phyloP scores from a whole-genome alignment of 805 yeast genomes.

The Saturnispora kantuleensis region DNA sequence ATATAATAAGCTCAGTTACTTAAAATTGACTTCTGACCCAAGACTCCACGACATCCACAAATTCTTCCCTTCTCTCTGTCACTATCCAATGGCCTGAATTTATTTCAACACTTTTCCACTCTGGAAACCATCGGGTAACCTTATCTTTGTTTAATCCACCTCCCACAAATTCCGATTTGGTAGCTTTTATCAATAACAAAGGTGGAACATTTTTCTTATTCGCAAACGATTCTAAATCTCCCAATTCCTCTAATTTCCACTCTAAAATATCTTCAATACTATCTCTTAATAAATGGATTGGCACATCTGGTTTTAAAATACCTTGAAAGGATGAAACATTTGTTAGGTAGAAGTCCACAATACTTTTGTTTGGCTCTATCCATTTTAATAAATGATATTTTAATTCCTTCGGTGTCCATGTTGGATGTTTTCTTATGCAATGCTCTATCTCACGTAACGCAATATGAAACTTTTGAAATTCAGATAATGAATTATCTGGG shows the following conservation, averaged over 20 bases:
- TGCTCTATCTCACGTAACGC: slow-evolving; percentile 15
- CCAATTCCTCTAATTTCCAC: slow-evolving; percentile 31
- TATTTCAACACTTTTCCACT: slow-evolving; percentile 55
- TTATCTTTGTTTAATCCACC: slow-evolving; percentile 11
- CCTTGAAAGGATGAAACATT: slow-evolving; percentile 38
- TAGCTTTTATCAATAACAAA: slow-evolving; percentile 66
- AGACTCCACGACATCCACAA: slow-evolving; percentile 48
- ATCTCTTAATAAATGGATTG: slow-evolving; percentile 54
- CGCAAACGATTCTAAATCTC: slow-evolving; percentile 14
- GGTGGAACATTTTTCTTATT: slow-evolving; percentile 54
- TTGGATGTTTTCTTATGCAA: slow-evolving; percentile 15
- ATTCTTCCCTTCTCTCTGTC: slow-evolving; percentile 69
- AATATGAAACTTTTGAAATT: slow-evolving; percentile 24
- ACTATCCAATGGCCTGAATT: slow-evolving; percentile 90
- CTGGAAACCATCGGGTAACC: slow-evolving; percentile 40
- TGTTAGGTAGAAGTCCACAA: slow-evolving; percentile 66
- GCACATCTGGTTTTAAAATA: slow-evolving; percentile 35
- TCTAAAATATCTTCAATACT: slow-evolving; percentile 55
- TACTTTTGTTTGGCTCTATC: slow-evolving; percentile 47
- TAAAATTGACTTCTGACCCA: slow-evolving; percentile 24
- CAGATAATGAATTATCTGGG: slow-evolving; percentile 34
- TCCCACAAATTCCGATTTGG: slow-evolving; percentile 39
- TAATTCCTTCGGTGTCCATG: slow-evolving; percentile 32
- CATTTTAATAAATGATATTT: slow-evolving; percentile 51
- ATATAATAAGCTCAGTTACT: neutral